Evolutionary conservation across 331 rosid species (phyloP), one percentile per base, ranked within the genome.

Genomic region (Cydonia oblonga): DNA sequence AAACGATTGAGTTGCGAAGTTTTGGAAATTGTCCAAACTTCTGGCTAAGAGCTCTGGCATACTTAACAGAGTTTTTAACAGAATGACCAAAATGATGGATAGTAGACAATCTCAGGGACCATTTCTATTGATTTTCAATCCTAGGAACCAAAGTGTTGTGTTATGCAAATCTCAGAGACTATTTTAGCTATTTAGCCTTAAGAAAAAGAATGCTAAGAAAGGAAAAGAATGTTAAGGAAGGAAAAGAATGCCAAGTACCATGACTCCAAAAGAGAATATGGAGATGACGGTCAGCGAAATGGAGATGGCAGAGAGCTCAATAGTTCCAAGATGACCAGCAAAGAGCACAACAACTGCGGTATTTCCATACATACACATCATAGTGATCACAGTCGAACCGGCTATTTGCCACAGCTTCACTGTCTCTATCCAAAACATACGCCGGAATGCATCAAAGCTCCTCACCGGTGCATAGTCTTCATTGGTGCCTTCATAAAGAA

Each of bases 391-490:
- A 10, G 63, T 4, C 4, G 73, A 61, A 20, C 73, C 73, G 20
- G 73, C 73, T 69, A 69, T 11, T 20, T n/a, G 53, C 73, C 73
- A 69, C 30, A 69, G 63, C 63, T 69, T 69, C 63, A 30, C 73
- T 3, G 73, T 69, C 73, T 69, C 73, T 52, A 69, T 52, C 73
- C 62, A 69, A 30, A 69, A 69, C 63, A 69, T 69, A 53, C 46
- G 54, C 63, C 51, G 73, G 14, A 69, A 1, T 14, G 30, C 30
- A 30, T 22, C 20, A 19, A 54, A 54, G 65, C 53, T 70, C 74
- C 65, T 70, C 53, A 70, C 65, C 23, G 64, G 73, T 3, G 42
- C 44, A 54, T 69, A 69, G 32, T 69, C 73, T 14, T 56, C 24
- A 15, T 22, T 33, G 22, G 9, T 22, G 38, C 42, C 74, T 10